Evolutionary conservation across 2,329 filamentous ascomycete species (phyloP).

Genomic region (Ilyonectria mors-panacis): DNA sequence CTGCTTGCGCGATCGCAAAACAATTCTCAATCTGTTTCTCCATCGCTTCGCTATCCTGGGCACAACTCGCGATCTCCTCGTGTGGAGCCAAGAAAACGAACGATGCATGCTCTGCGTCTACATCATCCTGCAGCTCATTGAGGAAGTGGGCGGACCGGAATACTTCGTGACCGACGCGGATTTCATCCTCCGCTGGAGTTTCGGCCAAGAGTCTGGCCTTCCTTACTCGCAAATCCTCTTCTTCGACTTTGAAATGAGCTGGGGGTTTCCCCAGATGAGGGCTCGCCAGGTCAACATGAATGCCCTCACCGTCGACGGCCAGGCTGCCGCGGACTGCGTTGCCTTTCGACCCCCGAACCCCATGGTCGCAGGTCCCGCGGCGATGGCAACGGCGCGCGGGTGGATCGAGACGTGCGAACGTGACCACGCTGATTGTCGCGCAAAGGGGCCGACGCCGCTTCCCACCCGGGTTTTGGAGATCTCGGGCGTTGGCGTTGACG

Average conservation of each 20-base stretch:
- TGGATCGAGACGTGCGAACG: conserved; percentile 20
- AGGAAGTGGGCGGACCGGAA: conserved; percentile 8
- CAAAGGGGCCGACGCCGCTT: neutral
- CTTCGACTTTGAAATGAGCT: conserved; percentile 18
- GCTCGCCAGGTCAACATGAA: neutral
- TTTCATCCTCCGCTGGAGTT: conserved; percentile 14
- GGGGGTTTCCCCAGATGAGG: conserved; percentile 12
- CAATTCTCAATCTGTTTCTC: conserved; percentile 3
- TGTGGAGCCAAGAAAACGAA: conserved; percentile 17
- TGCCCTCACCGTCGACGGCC: conserved; percentile 1
- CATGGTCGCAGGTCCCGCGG: neutral
- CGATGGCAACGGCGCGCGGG: neutral
- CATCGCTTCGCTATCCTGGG: conserved; percentile 1
- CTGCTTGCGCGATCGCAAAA: conserved; percentile 3
- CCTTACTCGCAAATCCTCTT: neutral
- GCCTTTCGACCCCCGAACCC: conserved; percentile 10
- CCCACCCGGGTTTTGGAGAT: conserved; percentile 11
- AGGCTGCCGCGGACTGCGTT: neutral
- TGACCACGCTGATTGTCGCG: neutral
- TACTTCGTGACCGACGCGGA: conserved; percentile 16
- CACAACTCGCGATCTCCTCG: conserved; percentile 7
- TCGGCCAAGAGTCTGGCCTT: neutral
- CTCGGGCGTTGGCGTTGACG: neutral
- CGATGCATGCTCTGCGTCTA: conserved; percentile 18
- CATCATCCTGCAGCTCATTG: conserved; percentile 9